A percentile compares a stretch with the other conserved stretches of the same genome.
These are phyloP conservation scores for Ciborinia camelliae DNA, from an alignment of 2,329 filamentous ascomycete genomes.

Conservation along the genomic window DNA sequence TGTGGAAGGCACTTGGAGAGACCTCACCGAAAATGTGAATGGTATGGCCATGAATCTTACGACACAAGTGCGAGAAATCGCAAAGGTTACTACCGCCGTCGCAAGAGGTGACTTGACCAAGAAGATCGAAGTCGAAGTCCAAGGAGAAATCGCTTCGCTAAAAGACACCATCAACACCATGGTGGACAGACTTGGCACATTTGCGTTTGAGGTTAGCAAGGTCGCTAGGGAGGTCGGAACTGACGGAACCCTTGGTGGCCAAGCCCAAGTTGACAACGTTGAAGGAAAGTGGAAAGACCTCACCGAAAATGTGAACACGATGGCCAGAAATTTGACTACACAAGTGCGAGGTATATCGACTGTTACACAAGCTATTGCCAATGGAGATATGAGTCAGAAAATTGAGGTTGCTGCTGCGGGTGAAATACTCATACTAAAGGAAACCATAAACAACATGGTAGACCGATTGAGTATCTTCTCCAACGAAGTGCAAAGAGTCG, in stretches of 20 bases:
- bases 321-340: conserved; percentile 65
- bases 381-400: conserved; percentile 92
- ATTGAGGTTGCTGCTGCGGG: conserved; percentile 94
- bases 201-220: conserved; percentile 94
- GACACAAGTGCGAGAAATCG: conserved; percentile 96
- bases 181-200: conserved; percentile 95
- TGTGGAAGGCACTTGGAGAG: conserved; percentile 95
- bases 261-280: conserved; percentile 90
- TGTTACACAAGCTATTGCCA: conserved; percentile 91
- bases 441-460: conserved; percentile 99
- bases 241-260: conserved; percentile 88
- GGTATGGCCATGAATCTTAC: conserved; percentile 98
- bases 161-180: conserved; percentile 99
- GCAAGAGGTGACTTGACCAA: conserved; percentile 91
- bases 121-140: conserved; percentile 91
- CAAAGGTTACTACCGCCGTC: conserved; percentile 92
- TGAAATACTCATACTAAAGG: conserved; percentile 89
- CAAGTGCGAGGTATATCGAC: conserved; percentile 88
- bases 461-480: conserved; percentile 93
- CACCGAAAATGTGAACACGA: conserved; percentile 83
- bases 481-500: conserved; percentile 90
- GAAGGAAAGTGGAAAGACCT: conserved; percentile 98
- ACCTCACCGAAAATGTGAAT: conserved; percentile 93
- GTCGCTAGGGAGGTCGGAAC: conserved; percentile 95
- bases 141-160: conserved; percentile 89